Conservation (phyloP, 805 yeast genomes). For the Pichia eremophila region DNA sequence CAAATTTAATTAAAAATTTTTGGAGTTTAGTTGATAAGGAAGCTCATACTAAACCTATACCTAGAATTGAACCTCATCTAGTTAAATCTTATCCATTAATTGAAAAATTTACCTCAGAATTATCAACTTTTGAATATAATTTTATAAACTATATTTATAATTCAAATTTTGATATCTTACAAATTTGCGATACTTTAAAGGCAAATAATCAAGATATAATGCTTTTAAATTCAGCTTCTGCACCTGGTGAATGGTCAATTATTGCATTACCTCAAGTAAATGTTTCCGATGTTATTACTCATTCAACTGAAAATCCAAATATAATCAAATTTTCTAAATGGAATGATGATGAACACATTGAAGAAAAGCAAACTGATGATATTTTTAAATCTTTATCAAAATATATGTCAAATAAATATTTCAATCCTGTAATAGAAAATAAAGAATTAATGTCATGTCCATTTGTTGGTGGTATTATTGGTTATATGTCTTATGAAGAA, state of each 20-base stretch:
- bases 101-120: constrained; percentile 3
- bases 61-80: constrained; percentile 15
- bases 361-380: constrained; percentile 13
- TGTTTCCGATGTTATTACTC: constrained; percentile 43
- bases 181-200: constrained; percentile 42
- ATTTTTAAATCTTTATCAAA: constrained; percentile 47
- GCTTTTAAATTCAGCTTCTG: constrained; percentile 66
- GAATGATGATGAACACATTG: constrained; percentile 9
- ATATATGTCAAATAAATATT: constrained; percentile 33
- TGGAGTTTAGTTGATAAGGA: constrained; percentile 26
- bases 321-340: constrained; percentile 24
- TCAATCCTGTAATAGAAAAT: constrained; percentile 21
- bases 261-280: constrained; percentile 56
- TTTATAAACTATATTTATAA: constrained; percentile 7
- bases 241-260: constrained; percentile 84
- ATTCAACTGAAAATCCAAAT: constrained; percentile 40
- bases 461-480: constrained; percentile 87
- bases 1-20: constrained; percentile 50
- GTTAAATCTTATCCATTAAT: constrained; percentile 19
- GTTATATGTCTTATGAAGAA: constrained; percentile 82
- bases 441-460: constrained; percentile 40
- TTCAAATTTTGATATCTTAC: constrained; percentile 7
- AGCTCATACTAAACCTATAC: background rate
- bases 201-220: constrained; percentile 36
- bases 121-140: constrained; percentile 10